phyloP scores from a whole-genome alignment of 371 early-diverging fungal genomes.

The Mortierella polycephala region DNA sequence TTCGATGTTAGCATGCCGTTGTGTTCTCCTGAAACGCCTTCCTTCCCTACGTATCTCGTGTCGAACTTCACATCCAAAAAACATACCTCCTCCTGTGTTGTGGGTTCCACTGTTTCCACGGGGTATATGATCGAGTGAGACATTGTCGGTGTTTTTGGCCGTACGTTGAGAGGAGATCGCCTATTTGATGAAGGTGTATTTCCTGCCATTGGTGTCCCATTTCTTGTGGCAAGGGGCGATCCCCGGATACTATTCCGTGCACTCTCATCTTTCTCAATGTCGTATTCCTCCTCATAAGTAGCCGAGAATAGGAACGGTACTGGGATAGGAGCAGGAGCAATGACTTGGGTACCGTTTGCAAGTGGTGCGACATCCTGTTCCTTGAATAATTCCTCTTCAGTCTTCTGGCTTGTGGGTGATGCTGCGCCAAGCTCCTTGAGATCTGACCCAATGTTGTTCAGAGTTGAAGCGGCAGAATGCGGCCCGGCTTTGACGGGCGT shows the following conservation, averaged over 20 bases:
- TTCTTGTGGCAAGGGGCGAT: slow-evolving; percentile 8
- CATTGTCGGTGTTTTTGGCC: slow-evolving; percentile 6
- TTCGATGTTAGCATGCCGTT: no score
- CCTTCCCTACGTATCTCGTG: not conserved
- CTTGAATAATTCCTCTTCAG: not conserved
- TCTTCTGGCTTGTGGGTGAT: slow-evolving; percentile 1
- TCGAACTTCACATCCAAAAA: not conserved
- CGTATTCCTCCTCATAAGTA: slow-evolving; percentile 36
- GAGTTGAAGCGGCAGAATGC: not conserved
- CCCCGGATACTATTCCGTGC: slow-evolving; percentile 8
- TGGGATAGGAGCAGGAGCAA: slow-evolving; percentile 4
- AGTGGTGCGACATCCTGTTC: not conserved
- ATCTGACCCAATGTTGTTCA: not conserved
- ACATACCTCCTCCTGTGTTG: no score
- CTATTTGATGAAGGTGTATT: not conserved
- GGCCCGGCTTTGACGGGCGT: slow-evolving; percentile 1
- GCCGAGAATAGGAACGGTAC: slow-evolving; percentile 22
- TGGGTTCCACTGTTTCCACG: no score
- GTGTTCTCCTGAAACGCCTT: not conserved
- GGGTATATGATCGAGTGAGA: not conserved
- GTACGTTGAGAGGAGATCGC: not conserved
- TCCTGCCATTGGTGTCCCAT: not conserved
- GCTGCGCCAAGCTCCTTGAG: not conserved
- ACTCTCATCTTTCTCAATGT: slow-evolving; percentile 32
- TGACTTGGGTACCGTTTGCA: not conserved